Evolutionary conservation across 177 flowering plant species (phyloP).

Genomic region (Vitis hybrid): DNA sequence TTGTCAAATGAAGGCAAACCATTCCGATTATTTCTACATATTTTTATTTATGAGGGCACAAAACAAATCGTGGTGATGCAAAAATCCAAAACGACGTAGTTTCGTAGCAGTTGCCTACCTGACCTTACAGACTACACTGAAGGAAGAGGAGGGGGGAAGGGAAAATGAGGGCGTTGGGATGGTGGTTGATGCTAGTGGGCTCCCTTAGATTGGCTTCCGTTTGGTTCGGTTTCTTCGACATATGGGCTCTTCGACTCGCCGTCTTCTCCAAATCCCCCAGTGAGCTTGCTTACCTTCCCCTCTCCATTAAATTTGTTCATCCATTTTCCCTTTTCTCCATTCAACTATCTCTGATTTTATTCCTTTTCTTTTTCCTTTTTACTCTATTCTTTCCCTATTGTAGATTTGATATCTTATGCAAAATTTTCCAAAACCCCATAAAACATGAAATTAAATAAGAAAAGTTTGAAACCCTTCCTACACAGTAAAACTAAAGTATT

Average conservation of each 20-base stretch:
- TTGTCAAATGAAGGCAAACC: too few relatives aligned
- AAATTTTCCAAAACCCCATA: background rate
- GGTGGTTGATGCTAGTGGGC: slow-evolving; percentile 94
- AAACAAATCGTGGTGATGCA: too few relatives aligned
- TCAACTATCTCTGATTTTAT: background rate
- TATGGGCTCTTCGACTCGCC: slow-evolving; percentile 90
- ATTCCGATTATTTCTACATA: too few relatives aligned
- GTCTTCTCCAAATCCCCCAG: slow-evolving; percentile 85
- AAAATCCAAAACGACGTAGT: too few relatives aligned
- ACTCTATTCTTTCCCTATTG: background rate
- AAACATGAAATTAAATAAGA: too few relatives aligned
- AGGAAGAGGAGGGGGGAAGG: background rate
- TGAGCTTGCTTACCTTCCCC: slow-evolving; percentile 17
- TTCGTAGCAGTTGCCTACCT: too few relatives aligned
- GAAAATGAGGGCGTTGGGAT: slow-evolving; percentile 73
- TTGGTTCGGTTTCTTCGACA: slow-evolving; percentile 96
- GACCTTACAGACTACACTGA: too few relatives aligned
- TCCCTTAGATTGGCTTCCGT: slow-evolving; percentile 81
- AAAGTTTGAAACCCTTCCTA: too few relatives aligned
- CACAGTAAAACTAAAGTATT: too few relatives aligned
- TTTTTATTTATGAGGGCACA: too few relatives aligned
- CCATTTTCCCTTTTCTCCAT: background rate
- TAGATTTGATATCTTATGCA: background rate
- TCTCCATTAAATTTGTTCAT: background rate
- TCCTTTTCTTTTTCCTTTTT: background rate